These are phyloP conservation scores for Rosa lucieae DNA, from an alignment of 306 rosid genomes.

Conservation along the genomic window DNA sequence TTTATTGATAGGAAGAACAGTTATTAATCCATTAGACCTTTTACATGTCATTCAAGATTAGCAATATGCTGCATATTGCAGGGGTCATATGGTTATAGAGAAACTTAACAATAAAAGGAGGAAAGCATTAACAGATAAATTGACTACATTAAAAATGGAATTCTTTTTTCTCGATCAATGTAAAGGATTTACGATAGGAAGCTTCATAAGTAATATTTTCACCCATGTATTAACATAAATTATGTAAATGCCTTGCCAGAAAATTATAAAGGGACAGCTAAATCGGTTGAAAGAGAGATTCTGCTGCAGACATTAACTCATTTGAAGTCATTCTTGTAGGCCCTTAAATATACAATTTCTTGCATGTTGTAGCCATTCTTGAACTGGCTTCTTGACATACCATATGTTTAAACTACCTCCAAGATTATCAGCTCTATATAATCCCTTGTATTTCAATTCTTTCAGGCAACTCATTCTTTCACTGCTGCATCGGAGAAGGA, in stretches of 20 bases:
- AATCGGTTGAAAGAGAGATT: background rate
- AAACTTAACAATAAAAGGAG: background rate
- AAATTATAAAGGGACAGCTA: conserved; percentile 6
- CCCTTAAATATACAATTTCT: background rate
- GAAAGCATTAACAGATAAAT: background rate
- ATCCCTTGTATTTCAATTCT: conserved; percentile 11
- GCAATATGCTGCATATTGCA: background rate
- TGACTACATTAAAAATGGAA: background rate
- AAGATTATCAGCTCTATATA: background rate
- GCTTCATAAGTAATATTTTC: background rate
- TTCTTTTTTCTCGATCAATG: background rate
- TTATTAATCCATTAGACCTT: background rate
- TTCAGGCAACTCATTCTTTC: conserved; percentile 81
- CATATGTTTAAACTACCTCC: background rate
- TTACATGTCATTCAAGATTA: background rate
- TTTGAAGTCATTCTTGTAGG: background rate
- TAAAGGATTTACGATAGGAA: background rate
- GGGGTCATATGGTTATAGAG: background rate
- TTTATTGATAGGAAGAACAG: background rate
- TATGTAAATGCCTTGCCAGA: background rate
- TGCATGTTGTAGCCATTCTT: conserved; percentile 1
- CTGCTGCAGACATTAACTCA: background rate
- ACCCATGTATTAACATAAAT: background rate
- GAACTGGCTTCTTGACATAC: conserved; percentile 13
- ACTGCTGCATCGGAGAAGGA: conserved; percentile 77